A percentile compares a stretch with the other conserved stretches of the same genome.
These are phyloP conservation scores for Kodamaea kakaduensis DNA, from an alignment of 805 yeast genomes.

Conservation along the genomic window DNA sequence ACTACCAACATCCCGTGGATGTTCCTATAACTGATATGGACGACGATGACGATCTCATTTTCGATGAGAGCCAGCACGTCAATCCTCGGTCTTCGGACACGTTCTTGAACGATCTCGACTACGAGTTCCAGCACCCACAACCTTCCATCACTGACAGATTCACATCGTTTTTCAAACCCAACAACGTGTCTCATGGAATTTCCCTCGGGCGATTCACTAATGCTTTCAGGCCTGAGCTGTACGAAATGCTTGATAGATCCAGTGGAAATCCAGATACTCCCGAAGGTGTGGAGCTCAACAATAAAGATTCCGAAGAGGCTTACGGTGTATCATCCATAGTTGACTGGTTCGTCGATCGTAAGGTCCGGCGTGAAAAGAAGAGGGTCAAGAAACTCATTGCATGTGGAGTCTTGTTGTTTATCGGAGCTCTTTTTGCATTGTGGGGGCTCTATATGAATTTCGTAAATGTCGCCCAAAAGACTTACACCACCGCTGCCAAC, in stretches of 20 bases:
- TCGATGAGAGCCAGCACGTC: conserved; percentile 16
- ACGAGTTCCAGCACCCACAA: conserved; percentile 14
- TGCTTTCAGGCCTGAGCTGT: conserved; percentile 4
- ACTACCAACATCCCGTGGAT: conserved; percentile 40
- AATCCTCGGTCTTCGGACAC: conserved; percentile 5
- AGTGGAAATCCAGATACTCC: background rate
- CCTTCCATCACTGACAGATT: conserved; percentile 3
- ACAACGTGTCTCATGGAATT: too few species aligned
- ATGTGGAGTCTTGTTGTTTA: conserved; percentile 9
- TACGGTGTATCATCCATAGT: too few species aligned
- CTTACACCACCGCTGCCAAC: background rate
- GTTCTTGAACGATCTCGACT: conserved; percentile 24
- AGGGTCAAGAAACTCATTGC: conserved; percentile 13
- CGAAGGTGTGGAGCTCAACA: too few species aligned
- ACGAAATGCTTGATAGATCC: conserved; percentile 11
- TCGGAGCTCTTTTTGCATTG: background rate
- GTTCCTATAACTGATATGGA: conserved; percentile 56
- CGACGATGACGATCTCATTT: conserved; percentile 35
- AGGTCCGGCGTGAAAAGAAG: conserved; percentile 21
- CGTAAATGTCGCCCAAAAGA: background rate
- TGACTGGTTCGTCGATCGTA: conserved; percentile 19
- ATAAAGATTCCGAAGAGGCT: too few species aligned
- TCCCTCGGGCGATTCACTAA: too few species aligned
- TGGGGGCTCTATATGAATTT: too few species aligned
- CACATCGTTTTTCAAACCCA: conserved; percentile 7